Evolutionary conservation across 2,329 filamentous ascomycete genomes (phyloP).

Genomic region (Aspergillus ustus): DNA sequence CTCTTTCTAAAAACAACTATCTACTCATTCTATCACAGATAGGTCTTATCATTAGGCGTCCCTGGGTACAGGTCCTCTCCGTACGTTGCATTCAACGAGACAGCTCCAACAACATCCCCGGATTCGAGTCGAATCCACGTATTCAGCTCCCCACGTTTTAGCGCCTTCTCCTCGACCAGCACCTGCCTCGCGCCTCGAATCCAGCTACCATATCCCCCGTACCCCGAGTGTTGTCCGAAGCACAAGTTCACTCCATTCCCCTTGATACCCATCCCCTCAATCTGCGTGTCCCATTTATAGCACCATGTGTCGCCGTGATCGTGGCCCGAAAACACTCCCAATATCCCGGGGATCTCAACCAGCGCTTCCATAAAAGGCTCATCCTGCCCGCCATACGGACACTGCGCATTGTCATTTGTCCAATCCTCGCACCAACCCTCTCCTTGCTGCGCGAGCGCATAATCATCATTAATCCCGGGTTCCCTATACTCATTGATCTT

Average conservation of each 20-base stretch:
- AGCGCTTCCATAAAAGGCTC: conserved; percentile 66
- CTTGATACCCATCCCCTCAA: conserved; percentile 35
- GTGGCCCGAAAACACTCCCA: conserved; percentile 67
- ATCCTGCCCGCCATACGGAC: conserved; percentile 55
- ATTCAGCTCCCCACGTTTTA: conserved; percentile 46
- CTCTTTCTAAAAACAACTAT: not conserved
- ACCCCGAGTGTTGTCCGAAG: conserved; percentile 69
- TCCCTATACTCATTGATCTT: conserved; percentile 50
- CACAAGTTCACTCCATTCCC: conserved; percentile 57
- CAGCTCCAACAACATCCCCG: conserved; percentile 42
- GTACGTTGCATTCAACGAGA: conserved; percentile 59
- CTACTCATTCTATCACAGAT: not conserved
- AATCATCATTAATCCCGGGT: conserved; percentile 54
- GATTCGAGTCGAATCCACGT: conserved; percentile 63
- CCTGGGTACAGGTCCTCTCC: conserved; percentile 12
- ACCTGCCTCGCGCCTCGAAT: conserved; percentile 65
- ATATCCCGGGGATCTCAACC: conserved; percentile 57
- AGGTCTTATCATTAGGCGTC: not conserved
- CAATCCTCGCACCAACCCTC: conserved; percentile 16
- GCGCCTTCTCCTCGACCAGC: conserved; percentile 49
- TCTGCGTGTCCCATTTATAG: conserved; percentile 44
- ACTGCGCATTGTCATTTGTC: not conserved
- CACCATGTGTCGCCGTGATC: conserved; percentile 68
- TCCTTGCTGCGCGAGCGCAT: conserved; percentile 37
- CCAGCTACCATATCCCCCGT: conserved; percentile 71